Evolutionary conservation across 441 rosid species (phyloP), one percentile per base, ranked within the genome.

Genomic region (Croton laevigatus): DNA sequence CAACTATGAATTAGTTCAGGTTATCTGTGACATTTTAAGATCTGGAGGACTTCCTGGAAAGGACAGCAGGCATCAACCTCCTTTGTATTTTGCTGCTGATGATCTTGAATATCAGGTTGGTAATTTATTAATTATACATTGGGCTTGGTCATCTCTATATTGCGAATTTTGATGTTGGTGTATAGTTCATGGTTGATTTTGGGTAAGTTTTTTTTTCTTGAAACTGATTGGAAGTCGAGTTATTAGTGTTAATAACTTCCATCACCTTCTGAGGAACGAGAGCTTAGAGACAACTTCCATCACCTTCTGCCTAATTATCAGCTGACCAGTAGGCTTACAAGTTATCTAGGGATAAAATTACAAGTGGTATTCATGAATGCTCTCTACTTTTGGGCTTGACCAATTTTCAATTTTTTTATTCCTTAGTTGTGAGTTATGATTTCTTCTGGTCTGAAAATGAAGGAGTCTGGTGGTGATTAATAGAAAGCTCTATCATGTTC

Each of bases 51-150:
- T 86, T 73, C 83, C 75, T 10, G 85, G 87, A 70, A 76, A 63
- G 66, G 20, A 27, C 44, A 71, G 62, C 71, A 79, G 85, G 48
- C 58, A 19, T 54, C 89, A 82, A 67, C 86, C 83, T 34, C 82
- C 81, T 60, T 45, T 86, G 54, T 83, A 80, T 79, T 86, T 88
- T 68, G 87, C 92, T 14, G 87, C 87, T 59, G 90, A 88, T 58
- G 88, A 86, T 75, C 87, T 88, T 62, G 82, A 84, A 71, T 88
- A 86, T 80, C 88, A 84, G 88, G 90, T 83, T 71, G 20, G 65
- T 62, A 48, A 1, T 46, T 2, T 48, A 9, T 19, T 17, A n/a
- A 55, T 64, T 19, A 34, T 32, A 22, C n/a, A 19, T 9, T 11
- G 63, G 37, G 22, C 62, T 59, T 32, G n/a, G 60, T 71, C 52